phyloP scores from a whole-genome alignment of 75 land plant genomes.

The Ceratopteris richardii region DNA sequence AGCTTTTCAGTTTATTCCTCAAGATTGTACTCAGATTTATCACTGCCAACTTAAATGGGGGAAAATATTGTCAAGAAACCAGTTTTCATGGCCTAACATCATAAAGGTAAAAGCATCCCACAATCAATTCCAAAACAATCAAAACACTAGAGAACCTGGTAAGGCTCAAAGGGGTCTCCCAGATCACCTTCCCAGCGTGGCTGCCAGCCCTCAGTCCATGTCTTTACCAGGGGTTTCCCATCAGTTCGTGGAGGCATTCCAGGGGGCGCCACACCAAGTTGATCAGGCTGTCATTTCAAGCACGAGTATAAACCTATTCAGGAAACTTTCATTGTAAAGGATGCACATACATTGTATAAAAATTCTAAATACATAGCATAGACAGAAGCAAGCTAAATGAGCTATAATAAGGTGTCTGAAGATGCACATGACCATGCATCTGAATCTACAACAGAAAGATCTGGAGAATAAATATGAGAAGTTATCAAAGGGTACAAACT shows the following conservation, averaged over 20 bases:
- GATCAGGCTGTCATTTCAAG: constrained; percentile 1
- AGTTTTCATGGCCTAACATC: too few species aligned
- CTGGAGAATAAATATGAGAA: too few species aligned
- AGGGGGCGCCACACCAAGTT: constrained; percentile 2
- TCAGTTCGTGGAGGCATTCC: neutral
- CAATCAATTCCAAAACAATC: too few species aligned
- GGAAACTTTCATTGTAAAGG: neutral
- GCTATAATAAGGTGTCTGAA: too few species aligned
- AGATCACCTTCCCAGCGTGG: constrained; percentile 36
- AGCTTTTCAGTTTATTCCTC: too few species aligned
- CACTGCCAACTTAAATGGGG: too few species aligned
- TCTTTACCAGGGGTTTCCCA: constrained; percentile 13
- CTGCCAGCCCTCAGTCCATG: constrained; percentile 32
- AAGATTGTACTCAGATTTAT: too few species aligned
- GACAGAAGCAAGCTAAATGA: too few species aligned
- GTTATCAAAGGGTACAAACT: neutral
- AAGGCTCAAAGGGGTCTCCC: constrained; percentile 37
- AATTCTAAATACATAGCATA: neutral
- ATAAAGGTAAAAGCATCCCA: too few species aligned
- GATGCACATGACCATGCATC: too few species aligned
- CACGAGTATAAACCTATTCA: too few species aligned
- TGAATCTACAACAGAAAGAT: neutral
- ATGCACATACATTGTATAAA: neutral
- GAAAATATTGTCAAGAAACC: too few species aligned
- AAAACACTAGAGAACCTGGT: constrained; percentile 7